Conservation (phyloP, 345 rosid genomes). For the Orychophragmus violaceus region DNA sequence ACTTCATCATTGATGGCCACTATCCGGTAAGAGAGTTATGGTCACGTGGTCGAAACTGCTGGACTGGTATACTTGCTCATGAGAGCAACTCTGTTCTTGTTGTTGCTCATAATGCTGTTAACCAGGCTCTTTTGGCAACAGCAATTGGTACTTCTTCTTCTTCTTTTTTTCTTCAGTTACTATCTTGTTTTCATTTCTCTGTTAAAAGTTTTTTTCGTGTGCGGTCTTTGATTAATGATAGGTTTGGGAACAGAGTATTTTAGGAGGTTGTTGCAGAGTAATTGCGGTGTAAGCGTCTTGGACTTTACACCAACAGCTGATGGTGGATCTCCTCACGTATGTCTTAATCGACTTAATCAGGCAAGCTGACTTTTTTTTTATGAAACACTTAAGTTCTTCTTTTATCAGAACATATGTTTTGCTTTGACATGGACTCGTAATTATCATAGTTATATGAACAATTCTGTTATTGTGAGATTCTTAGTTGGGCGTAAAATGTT, state of each 20-base stretch:
- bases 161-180: not conserved
- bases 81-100: slow-evolving; percentile 80
- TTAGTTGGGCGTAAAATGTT: too few relatives aligned
- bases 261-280: slow-evolving; percentile 86
- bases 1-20: slow-evolving; percentile 78
- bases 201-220: not conserved
- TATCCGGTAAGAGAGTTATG: slow-evolving; percentile 89
- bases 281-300: slow-evolving; percentile 87
- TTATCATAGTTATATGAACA: not conserved
- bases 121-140: slow-evolving; percentile 86
- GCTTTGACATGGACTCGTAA: slow-evolving; percentile 1
- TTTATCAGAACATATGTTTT: not conserved
- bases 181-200: not conserved
- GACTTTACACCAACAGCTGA: slow-evolving; percentile 66
- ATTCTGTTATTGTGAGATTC: too few relatives aligned
- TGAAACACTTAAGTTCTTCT: not conserved
- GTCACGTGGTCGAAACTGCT: slow-evolving; percentile 69
- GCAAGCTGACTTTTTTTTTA: not conserved
- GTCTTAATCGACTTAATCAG: slow-evolving; percentile 91
- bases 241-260: slow-evolving; percentile 81
- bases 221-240: slow-evolving; percentile 18
- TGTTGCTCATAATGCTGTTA: slow-evolving; percentile 96
- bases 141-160: slow-evolving; percentile 54
- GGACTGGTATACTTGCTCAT: slow-evolving; percentile 63
- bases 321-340: slow-evolving; percentile 63